Evolutionary conservation across 1,284 basidiomycete genomes (phyloP).

Genomic region (Porogramme epimiltina): DNA sequence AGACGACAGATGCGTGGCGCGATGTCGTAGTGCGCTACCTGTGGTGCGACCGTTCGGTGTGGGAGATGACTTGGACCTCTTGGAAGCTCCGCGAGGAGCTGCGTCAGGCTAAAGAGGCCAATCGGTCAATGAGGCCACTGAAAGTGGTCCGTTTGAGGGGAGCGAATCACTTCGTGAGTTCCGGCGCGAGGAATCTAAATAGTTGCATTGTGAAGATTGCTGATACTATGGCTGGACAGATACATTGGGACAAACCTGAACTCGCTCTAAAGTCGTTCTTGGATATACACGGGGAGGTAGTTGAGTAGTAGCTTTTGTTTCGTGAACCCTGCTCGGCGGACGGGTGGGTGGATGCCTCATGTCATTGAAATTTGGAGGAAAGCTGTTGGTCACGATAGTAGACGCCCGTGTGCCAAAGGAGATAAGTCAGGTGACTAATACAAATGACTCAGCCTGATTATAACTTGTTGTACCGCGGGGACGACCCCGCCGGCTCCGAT

Average conservation of each 20-base stretch:
- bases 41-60: slow-evolving; percentile 16
- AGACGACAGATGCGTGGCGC: background rate
- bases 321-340: no score
- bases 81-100: background rate
- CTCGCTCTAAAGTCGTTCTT: slow-evolving; percentile 10
- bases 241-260: slow-evolving; percentile 29
- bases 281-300: background rate
- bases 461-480: no score
- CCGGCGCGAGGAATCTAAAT: no score
- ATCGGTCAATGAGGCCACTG: slow-evolving; percentile 4
- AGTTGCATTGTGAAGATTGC: background rate
- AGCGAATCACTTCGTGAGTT: slow-evolving; percentile 25
- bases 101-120: slow-evolving; percentile 1
- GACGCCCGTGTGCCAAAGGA: no score
- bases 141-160: slow-evolving; percentile 7
- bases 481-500: no score
- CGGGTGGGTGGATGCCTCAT: no score
- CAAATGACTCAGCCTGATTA: no score
- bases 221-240: slow-evolving; percentile 6
- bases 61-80: slow-evolving; percentile 16
- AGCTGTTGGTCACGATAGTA: no score
- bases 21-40: slow-evolving; percentile 7
- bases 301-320: no score
- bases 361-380: no score
- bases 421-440: no score